Evolutionary conservation across 257 asterid genomes (phyloP), one percentile per base, ranked within the genome.

Genomic region (Oldenlandia corymbosa): DNA sequence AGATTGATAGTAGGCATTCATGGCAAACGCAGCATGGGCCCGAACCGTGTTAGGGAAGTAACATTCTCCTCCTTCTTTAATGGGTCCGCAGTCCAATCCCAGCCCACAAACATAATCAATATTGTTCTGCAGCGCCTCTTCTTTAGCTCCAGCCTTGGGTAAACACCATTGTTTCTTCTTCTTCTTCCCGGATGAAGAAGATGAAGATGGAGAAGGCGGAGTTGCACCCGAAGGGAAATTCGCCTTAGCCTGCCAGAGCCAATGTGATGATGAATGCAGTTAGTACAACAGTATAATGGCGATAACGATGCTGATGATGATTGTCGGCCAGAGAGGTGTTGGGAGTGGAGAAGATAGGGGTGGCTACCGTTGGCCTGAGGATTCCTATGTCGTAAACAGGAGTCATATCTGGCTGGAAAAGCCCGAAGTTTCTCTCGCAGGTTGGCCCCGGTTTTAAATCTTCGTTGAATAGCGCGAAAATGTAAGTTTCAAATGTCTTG

Each of bases 371-470:
- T 16, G 80, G 79, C 73, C 80, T 75, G 43, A 86, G 65, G 58
- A 84, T 71, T 36, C 95, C 90, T 4, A 80, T 60, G 66, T 82
- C 64, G 67, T 84, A 87, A 28, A 82, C 87, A 0, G 89, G 87
- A 24, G 78, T 77, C 70, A 75, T 56, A 23, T 58, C 69, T 21
- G 76, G 76, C 45, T 32, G 79, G 71, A 76, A 76, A 43, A 88
- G 69, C 3, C 95, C 95, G n/a, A 83, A 88, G 65, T 83, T 81
- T 76, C 89, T 81, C 66, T 88, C 94, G 27, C 80, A 78, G 0
- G 68, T 70, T 23, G 94, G 94, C 51, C 91, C 94, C 16, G 91
- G 89, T 71, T 85, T 88, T 46, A 79, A n/a, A 68, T 88, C 81
- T 64, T 88, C 95, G 13, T 88, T 83, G 55, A 81, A 81, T 9